phyloP scores from a whole-genome alignment of 495 filamentous ascomycete genomes.

The Aspergillus egyptiacus region DNA sequence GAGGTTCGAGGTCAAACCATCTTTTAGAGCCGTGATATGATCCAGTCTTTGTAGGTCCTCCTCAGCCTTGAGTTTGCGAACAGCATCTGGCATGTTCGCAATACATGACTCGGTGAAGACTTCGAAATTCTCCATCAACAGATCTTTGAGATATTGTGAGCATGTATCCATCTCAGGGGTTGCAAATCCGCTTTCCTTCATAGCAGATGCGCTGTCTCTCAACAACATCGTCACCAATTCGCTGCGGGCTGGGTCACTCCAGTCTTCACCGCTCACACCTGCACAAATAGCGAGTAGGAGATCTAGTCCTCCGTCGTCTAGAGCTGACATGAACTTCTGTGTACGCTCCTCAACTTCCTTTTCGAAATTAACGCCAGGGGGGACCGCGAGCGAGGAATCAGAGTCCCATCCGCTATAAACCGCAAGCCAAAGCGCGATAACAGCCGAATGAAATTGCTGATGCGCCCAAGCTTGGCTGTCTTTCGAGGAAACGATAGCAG shows the following conservation, averaged over 20 bases:
- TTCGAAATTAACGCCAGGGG: constrained; percentile 52
- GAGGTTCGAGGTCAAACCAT: constrained; percentile 41
- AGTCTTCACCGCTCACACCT: constrained; percentile 65
- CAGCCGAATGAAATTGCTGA: constrained; percentile 67
- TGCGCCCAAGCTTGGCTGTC: constrained; percentile 64
- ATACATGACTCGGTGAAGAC: constrained; percentile 84
- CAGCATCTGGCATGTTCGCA: constrained; percentile 86
- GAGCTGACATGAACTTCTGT: constrained; percentile 63
- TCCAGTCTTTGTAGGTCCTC: constrained; percentile 82
- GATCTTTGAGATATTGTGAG: constrained; percentile 55
- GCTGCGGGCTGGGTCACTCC: constrained; percentile 72
- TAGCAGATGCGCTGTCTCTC: constrained; percentile 62
- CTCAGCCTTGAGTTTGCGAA: constrained; percentile 77
- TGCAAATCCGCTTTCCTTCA: constrained; percentile 59
- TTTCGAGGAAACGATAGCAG: constrained; percentile 53
- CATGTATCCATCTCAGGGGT: constrained; percentile 56
- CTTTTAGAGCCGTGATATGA: constrained; percentile 49
- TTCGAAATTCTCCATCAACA: constrained; percentile 76
- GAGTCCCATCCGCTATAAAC: constrained; percentile 88
- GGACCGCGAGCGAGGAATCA: constrained; percentile 52
- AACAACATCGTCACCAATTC: constrained; percentile 72
- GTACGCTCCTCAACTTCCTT: constrained; percentile 63
- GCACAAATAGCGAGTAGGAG: constrained; percentile 80
- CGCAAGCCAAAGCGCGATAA: constrained; percentile 75
- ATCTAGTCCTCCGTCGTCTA: constrained; percentile 88